Evolutionary conservation across 495 filamentous ascomycete species (phyloP), one percentile per base, ranked within the genome.

Genomic region (Tuber indicum): DNA sequence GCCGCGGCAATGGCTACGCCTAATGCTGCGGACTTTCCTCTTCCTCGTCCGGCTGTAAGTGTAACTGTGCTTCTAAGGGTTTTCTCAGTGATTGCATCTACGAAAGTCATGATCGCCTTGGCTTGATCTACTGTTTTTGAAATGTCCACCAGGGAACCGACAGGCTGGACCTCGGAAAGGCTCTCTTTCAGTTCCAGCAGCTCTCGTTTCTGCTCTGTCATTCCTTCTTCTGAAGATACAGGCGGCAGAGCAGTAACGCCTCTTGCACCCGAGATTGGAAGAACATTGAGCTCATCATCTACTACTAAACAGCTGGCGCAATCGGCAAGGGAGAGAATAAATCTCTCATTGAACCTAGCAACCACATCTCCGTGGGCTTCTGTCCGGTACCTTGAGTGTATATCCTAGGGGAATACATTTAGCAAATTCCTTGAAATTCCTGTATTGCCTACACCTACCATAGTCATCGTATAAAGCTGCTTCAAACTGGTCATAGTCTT

Each of bases 401-500:
- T 91, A 84, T 98, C 96, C 78, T 79, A 46, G 42, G 23, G n/a
- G n/a, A 72, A 32, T 41, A 39, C 10, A 72, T 74, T 45, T 45
- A 42, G 43, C 47, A 39, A 36, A 49, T 36, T 10, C 43, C 47
- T 17, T 23, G 21, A 46, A 9, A 46, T 19, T 12, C 26, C 14
- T 23, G 3, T 43, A 17, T 16, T 41, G 26, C 3, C 26, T 17
- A 36, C 3, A 44, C 16, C 14, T 80, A 80, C 78, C 96, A 99
- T 99, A 43, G 94, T 94, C 81, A 99, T 84, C 6, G 95, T 97
- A 85, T 98, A 99, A 0, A 99, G 89, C 85, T 99, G 94, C 85
- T 98, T 97, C 86, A 99, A 86, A 84, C 94, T 97, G 80, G 87
- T 96, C 94, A 99, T 98, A 77, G 95, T 93, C 86, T 98, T 98